Conservation (phyloP, 176 grass and related monocot genomes). For the Rhipidocladum racemiflorum region DNA sequence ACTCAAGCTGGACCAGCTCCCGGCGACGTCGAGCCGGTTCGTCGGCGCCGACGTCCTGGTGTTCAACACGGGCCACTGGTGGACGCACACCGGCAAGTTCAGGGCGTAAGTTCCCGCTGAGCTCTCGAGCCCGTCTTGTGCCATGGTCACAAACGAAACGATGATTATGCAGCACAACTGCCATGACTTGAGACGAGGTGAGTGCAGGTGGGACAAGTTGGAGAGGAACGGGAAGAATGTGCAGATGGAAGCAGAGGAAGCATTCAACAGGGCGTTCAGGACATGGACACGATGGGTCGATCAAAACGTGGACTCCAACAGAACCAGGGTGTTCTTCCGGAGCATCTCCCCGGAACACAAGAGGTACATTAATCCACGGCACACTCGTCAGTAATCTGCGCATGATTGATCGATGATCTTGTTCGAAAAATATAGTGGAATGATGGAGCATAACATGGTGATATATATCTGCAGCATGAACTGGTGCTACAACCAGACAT, state of each 20-base stretch:
- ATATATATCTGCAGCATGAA: constrained; percentile 30
- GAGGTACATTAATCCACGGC: not conserved
- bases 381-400: no score
- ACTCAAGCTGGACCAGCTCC: constrained; percentile 52
- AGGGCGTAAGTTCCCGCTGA: constrained; percentile 33
- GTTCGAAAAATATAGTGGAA: not conserved
- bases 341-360: constrained; percentile 68
- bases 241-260: constrained; percentile 36
- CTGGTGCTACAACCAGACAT: constrained; percentile 54
- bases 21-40: not conserved
- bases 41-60: constrained; percentile 45
- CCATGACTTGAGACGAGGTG: not conserved
- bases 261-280: constrained; percentile 39
- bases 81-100: constrained; percentile 65
- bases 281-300: constrained; percentile 58
- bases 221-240: constrained; percentile 27
- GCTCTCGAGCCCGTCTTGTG: not conserved
- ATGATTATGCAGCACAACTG: not conserved
- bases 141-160: not conserved
- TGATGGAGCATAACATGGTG: not conserved
- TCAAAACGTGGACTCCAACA: constrained; percentile 1
- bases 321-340: constrained; percentile 52
- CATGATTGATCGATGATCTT: not conserved
- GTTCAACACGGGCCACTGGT: constrained; percentile 82
- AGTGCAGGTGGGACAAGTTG: constrained; percentile 52